Evolutionary conservation across 1,284 basidiomycete species (phyloP).

Genomic region (Pseudozyma tsukubaensis): DNA sequence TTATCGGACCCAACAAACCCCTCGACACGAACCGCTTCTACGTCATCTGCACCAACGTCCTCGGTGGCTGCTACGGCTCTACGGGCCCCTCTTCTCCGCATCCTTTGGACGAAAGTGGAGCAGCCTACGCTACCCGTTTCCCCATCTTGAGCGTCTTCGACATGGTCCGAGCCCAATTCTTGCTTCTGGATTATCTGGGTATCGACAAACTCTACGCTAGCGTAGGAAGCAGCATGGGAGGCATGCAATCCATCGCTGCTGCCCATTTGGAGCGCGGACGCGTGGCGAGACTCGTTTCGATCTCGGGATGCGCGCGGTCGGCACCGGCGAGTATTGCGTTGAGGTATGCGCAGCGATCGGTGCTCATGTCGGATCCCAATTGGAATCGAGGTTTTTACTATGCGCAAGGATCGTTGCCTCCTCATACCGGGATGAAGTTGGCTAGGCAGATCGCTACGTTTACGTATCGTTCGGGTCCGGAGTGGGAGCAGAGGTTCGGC

Average conservation of each 20-base stretch:
- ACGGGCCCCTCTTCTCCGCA: constrained; percentile 90
- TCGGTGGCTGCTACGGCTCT: constrained; percentile 96
- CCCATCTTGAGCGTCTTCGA: constrained; percentile 93
- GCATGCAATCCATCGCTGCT: constrained; percentile 96
- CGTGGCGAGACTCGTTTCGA: constrained; percentile 88
- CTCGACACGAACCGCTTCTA: constrained; percentile 94
- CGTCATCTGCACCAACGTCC: constrained; percentile 94
- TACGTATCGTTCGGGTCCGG: constrained; percentile 97
- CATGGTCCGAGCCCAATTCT: constrained; percentile 92
- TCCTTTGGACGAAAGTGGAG: constrained; percentile 73
- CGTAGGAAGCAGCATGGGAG: constrained; percentile 95
- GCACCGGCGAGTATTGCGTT: constrained; percentile 92
- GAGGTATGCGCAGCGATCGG: constrained; percentile 91
- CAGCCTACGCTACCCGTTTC: constrained; percentile 85
- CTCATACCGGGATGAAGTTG: constrained; percentile 98
- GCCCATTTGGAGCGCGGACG: constrained; percentile 91
- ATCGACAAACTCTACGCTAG: constrained; percentile 89
- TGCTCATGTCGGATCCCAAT: constrained; percentile 98
- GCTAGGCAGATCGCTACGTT: constrained; percentile 99
- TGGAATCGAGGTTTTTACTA: constrained; percentile 99
- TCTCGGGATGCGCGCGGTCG: constrained; percentile 91
- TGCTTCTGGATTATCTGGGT: constrained; percentile 84
- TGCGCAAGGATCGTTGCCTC: constrained; percentile 79
- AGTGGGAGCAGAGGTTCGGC: constrained; percentile 97
- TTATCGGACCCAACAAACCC: constrained; percentile 89